These are phyloP conservation scores for Solanum aculeatissimum DNA, from an alignment of 305 asterid genomes.

Conservation along the genomic window DNA sequence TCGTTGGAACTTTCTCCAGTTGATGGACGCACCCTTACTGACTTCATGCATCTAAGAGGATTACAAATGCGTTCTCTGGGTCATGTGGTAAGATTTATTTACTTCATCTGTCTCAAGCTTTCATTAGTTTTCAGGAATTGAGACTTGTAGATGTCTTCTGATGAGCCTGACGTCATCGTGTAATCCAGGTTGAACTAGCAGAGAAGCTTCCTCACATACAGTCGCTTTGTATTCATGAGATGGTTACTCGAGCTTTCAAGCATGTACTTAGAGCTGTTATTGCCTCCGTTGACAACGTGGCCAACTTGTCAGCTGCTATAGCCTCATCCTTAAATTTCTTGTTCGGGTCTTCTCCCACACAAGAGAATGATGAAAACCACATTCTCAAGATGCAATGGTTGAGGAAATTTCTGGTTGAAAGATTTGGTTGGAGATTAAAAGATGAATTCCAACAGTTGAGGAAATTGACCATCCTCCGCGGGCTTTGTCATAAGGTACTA, in stretches of 20 bases:
- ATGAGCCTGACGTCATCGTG: background rate
- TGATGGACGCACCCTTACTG: constrained; percentile 97
- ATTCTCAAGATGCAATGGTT: constrained; percentile 68
- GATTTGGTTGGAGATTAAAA: constrained; percentile 74
- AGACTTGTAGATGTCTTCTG: background rate
- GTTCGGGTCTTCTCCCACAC: constrained; percentile 50
- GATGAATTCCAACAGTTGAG: constrained; percentile 75
- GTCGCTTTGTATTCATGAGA: constrained; percentile 98
- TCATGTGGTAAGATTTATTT: constrained; percentile 69
- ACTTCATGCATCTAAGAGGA: constrained; percentile 99
- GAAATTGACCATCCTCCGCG: constrained; percentile 82
- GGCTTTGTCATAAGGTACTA: constrained; percentile 92
- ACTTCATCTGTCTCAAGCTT: background rate
- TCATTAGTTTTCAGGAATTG: background rate
- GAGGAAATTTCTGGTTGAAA: constrained; percentile 47
- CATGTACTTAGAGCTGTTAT: constrained; percentile 92
- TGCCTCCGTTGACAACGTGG: constrained; percentile 60
- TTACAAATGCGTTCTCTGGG: constrained; percentile 91
- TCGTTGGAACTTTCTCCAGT: constrained; percentile 99
- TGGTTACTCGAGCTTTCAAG: constrained; percentile 97
- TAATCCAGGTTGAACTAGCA: constrained; percentile 89
- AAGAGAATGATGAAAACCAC: constrained; percentile 30
- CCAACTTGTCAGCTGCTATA: constrained; percentile 60
- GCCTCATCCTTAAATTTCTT: constrained; percentile 80
- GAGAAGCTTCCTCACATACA: constrained; percentile 97